Evolutionary conservation across 2,329 filamentous ascomycete genomes (phyloP), one percentile per base, ranked within the genome.

Genomic region (Clonostachys sp.): DNA sequence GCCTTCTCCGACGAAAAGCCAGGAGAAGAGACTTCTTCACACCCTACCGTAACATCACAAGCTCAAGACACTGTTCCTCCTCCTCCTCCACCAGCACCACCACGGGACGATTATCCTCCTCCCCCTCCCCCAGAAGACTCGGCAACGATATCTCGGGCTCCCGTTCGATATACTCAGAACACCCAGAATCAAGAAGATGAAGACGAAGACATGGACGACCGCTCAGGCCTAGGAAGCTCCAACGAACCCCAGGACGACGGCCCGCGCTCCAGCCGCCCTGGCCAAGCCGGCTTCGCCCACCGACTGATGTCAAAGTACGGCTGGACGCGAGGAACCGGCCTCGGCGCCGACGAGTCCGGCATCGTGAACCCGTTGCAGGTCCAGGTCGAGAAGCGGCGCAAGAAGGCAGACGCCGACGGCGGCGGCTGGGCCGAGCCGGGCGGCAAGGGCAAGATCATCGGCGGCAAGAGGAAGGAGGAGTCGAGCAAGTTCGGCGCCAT

Each of bases 251-350:
- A 69, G 59, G 60, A 70, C 59, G 64, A 67, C 35, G 59, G 62
- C 12, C 43, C 53, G 35, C 80, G 81, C 36, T 85, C 84, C 40
- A 80, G 73, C 48, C 82, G 84, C 4, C 90, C 91, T 0, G 89
- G 90, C 14, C 88, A 95, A 64, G 80, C 84, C 53, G 88, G 86
- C 45, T 96, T 96, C 64, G 94, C 90, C 1, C 82, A 91, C 55
- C 86, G 91, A 34, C 80, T 97, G 48, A 90, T 99, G 83, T 80
- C 83, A 51, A 97, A 96, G 63, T 94, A 96, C 68, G 94, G 94
- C 47, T 97, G 91, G 89, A 86, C 84, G 35, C 86, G 91, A 59
- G 94, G 94, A 20, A 80, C 86, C 52, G 94, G 94, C 17, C 81
- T 99, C 5, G 94, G 94, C 55, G 91, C 89, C 14, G 80, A 85